phyloP scores from a whole-genome alignment of 2,329 filamentous ascomycete species.

The Fusarium neocosmosporiellum region DNA sequence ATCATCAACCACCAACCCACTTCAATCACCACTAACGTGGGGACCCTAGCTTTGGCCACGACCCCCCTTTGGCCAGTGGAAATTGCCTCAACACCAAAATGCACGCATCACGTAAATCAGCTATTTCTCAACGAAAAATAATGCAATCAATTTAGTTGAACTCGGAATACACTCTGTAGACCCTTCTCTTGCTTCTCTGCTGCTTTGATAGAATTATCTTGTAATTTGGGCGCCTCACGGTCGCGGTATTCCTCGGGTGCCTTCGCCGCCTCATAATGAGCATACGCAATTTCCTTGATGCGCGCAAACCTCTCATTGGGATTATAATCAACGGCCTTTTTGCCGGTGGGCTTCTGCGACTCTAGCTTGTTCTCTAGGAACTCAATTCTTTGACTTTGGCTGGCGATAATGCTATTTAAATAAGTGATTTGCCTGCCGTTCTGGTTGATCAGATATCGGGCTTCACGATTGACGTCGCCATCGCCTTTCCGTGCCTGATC shows the following conservation, averaged over 20 bases:
- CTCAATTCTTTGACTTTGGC: not conserved
- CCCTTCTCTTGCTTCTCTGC: not conserved
- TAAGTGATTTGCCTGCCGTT: not conserved
- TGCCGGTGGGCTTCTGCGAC: not conserved
- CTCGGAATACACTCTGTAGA: not conserved
- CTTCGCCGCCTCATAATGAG: not conserved
- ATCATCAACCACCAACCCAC: not conserved
- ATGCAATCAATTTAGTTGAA: not conserved
- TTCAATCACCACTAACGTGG: not conserved
- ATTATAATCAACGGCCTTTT: not conserved
- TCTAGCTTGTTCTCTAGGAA: not conserved
- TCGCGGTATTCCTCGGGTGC: not conserved
- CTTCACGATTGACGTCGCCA: not conserved
- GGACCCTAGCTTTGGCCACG: too few relatives aligned
- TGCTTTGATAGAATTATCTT: not conserved
- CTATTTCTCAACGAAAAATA: not conserved
- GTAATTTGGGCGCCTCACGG: not conserved
- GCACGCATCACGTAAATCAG: not conserved
- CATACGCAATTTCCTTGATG: not conserved
- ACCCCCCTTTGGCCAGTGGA: not conserved
- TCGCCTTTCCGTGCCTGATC: not conserved
- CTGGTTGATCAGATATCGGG: not conserved
- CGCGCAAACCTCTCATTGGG: not conserved
- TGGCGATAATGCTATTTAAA: not conserved
- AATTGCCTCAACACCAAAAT: not conserved